These are phyloP conservation scores for Astrephomene gubernaculifera DNA, from an alignment of 139 green algal genomes.

Conservation along the genomic window DNA sequence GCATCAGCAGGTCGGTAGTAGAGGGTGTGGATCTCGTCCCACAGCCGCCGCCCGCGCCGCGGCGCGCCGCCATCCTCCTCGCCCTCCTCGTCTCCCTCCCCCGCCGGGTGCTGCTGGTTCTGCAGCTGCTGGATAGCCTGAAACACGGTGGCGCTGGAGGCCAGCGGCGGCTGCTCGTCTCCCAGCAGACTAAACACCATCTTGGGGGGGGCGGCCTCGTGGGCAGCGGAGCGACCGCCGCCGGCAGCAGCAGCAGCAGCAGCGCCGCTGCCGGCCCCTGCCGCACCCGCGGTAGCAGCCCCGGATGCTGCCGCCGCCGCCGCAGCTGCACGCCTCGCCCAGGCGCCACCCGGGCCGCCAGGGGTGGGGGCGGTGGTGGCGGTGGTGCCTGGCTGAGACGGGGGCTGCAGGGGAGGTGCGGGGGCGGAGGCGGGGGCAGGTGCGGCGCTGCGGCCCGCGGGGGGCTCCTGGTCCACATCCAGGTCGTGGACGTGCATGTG, in stretches of 20 bases:
- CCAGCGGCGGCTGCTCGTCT: constrained; percentile 57
- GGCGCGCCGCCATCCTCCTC: constrained; percentile 7
- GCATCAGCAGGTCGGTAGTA: constrained; percentile 67
- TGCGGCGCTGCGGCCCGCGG: background rate
- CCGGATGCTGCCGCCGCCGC: constrained; percentile 14
- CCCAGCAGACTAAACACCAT: constrained; percentile 78
- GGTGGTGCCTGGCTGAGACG: background rate
- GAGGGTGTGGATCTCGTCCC: constrained; percentile 92
- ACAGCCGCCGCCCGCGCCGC: constrained; percentile 66
- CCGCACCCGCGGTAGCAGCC: constrained; percentile 4
- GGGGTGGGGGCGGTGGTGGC: constrained; percentile 3
- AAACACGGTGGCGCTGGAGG: constrained; percentile 81
- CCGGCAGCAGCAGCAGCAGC: constrained; percentile 1
- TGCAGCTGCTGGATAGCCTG: constrained; percentile 79
- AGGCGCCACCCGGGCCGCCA: background rate
- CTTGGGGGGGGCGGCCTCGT: constrained; percentile 48
- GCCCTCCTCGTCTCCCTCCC: constrained; percentile 46
- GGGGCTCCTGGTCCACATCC: constrained; percentile 65
- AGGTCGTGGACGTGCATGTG: constrained; percentile 83
- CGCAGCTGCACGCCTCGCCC: background rate
- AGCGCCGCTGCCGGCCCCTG: constrained; percentile 16
- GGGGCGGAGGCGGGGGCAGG: background rate
- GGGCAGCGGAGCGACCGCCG: constrained; percentile 33
- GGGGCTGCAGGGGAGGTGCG: background rate
- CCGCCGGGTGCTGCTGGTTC: constrained; percentile 15